Base-by-base conservation (phyloP, 1,284 basidiomycete genomes). In the Microbotryomycetes sp. region DNA sequence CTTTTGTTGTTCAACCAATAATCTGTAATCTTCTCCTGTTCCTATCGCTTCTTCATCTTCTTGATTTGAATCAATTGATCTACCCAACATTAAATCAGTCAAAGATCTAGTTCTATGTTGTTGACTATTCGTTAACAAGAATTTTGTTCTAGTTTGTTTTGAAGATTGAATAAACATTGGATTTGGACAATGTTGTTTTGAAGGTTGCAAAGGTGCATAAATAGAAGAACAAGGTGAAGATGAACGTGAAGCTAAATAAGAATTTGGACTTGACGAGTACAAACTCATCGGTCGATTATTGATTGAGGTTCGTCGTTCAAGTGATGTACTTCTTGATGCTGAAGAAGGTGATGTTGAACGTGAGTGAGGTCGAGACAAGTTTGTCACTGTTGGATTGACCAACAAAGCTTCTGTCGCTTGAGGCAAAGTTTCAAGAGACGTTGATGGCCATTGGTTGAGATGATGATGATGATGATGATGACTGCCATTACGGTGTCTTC, bases 221-320 rank as follows among this genome's bases (percentile, higher is more conserved):
- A 66, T 60, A 6, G 64, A 66, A 1, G 64, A 66, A 23, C 64
- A 63, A 4, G 64, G 64, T 0, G 64, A 66, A 0, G 64, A 66
- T 4, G 61, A 63, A 3, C 64, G 61, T 0, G 58, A 60, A 4
- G 58, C 49, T 32, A 52, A 36, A 48, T 63, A 60, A 26, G 64
- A 66, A 30, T 56, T 36, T 5, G 61, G 64, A 14, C 60, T 63
- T 28, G 53, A 58, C 23, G 63, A 66, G 26, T 58, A 30, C 30
- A 31, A 28, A 59, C 36, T 9, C 36, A 42, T 9, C 19, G 36
- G 36, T n/a, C n/a, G n/a, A n/a, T n/a, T n/a, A n/a, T n/a, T n/a
- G n/a, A n/a, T n/a, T n/a, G n/a, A n/a, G n/a, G n/a, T n/a, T n/a
- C n/a, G 49, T 49, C 4, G 53, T 29, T 4, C 28, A 51, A 16